Base-by-base conservation (phyloP, 352 stramenopile genomes). In the Paralagenidium karlingii region DNA sequence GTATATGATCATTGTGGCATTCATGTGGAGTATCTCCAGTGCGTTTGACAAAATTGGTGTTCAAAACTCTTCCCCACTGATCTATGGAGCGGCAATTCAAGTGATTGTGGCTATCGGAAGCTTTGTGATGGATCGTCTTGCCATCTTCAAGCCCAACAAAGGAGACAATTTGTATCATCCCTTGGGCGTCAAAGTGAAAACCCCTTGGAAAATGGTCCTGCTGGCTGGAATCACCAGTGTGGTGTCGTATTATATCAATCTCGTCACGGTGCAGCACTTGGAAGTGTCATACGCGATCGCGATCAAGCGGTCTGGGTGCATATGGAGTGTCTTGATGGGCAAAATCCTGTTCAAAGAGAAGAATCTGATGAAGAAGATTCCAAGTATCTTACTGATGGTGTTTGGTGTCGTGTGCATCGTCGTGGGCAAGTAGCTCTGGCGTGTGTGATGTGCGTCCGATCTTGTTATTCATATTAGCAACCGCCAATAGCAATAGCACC, bases 11-110 rank as follows among this genome's bases (percentile, higher is more conserved):
- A 37, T 83, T 27, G 74, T 87, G 15, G 74, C 74, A 11, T 87
- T 87, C 34, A 44, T 87, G 2, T 87, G 74, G 74, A 87, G 74
- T 36, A 79, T 87, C 29, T 85, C 74, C 10, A 87, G 82, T 36
- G 70, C 67, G 19, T 87, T 87, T 24, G 74, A 87, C 55, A 87
- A 87, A 50, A 87, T 87, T 38, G 74, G 74, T 24, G 74, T 87
- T 25, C 63, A 85, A 40, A 84, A 87, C 45, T 65, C 74, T n/a
- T 68, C 74, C 6, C 70, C 74, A 20, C 44, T 87, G 8, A 54
- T 87, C 12, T 87, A 77, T 34, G 74, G 74, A 18, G 65, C 74
- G 16, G 60, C 66, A 6, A 83, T 87, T 33, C 74, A 87, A 37
- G 49, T 82, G 19, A 71, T 87, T 22, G 68, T 87, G 13, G 64